Conservation (phyloP, 208 protist genomes). For the Crithidia fasciculata region DNA sequence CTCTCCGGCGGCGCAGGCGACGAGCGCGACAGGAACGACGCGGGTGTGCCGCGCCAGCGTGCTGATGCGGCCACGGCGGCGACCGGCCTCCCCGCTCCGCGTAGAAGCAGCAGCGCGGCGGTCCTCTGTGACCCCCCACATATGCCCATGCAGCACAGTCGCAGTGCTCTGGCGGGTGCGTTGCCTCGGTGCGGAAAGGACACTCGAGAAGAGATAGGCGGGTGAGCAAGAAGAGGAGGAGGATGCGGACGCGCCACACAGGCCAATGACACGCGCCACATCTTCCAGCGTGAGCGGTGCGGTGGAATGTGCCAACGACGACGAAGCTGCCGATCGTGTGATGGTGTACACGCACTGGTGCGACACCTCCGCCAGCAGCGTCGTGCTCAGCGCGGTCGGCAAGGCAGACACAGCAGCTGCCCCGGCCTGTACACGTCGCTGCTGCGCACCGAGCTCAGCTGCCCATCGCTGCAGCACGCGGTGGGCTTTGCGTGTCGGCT, state of each 20-base stretch:
- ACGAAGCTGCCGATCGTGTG: not conserved
- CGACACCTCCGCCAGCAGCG: conserved; percentile 47
- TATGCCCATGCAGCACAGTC: conserved; percentile 56
- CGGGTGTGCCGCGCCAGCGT: conserved; percentile 22
- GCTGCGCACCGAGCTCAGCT: conserved; percentile 11
- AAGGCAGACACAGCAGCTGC: not conserved
- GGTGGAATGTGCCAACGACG: not conserved
- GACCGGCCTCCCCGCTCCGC: not conserved
- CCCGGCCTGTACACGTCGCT: not conserved
- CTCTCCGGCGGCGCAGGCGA: not conserved
- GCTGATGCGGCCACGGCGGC: conserved; percentile 12
- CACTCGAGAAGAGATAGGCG: not conserved
- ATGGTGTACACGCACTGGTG: conserved; percentile 55
- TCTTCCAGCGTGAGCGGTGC: not conserved
- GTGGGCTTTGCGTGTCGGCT: conserved; percentile 52
- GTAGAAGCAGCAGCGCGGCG: not conserved
- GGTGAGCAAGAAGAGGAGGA: not conserved
- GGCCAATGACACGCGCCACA: not conserved
- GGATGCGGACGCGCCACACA: not conserved
- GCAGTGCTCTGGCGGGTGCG: not conserved
- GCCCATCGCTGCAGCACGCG: conserved; percentile 74
- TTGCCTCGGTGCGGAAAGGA: not conserved
- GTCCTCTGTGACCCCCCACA: conserved; percentile 45
- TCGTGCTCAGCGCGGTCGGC: conserved; percentile 1
- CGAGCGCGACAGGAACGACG: conserved; percentile 30